Conservation (phyloP, 148 eudicot genomes). For the Limonium bicolor region DNA sequence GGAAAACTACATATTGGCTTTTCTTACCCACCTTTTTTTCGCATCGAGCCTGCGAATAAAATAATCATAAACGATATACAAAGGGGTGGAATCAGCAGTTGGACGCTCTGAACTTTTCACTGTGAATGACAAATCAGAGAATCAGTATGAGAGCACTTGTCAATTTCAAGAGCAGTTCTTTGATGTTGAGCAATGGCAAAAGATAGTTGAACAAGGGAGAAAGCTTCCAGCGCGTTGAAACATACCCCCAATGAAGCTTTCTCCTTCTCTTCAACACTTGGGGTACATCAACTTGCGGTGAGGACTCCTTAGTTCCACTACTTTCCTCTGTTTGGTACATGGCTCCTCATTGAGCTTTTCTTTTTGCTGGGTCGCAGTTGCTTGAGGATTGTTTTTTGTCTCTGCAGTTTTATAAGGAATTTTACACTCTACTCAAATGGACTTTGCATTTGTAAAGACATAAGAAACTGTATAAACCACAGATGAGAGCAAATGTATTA, state of each 20-base stretch:
- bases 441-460: neutral
- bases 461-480: neutral
- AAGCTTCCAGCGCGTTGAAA: neutral
- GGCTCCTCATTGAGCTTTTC: neutral
- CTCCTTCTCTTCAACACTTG: slow-evolving; percentile 1
- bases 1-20: slow-evolving; percentile 6
- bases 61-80: neutral
- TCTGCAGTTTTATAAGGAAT: neutral
- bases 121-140: neutral
- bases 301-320: neutral
- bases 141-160: neutral
- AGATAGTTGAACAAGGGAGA: neutral
- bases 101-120: no score
- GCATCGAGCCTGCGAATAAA: neutral
- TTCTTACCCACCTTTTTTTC: slow-evolving; percentile 4
- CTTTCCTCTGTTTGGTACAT: neutral
- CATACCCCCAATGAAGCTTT: slow-evolving; percentile 5
- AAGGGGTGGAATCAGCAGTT: neutral
- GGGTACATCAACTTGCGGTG: slow-evolving; percentile 1
- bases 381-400: neutral
- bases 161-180: neutral
- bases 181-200: neutral
- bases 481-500: neutral
- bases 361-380: neutral
- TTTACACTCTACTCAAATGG: neutral